Evolutionary conservation across 768 basidiomycete genomes (phyloP).

Genomic region (Leccinum imitatum): DNA sequence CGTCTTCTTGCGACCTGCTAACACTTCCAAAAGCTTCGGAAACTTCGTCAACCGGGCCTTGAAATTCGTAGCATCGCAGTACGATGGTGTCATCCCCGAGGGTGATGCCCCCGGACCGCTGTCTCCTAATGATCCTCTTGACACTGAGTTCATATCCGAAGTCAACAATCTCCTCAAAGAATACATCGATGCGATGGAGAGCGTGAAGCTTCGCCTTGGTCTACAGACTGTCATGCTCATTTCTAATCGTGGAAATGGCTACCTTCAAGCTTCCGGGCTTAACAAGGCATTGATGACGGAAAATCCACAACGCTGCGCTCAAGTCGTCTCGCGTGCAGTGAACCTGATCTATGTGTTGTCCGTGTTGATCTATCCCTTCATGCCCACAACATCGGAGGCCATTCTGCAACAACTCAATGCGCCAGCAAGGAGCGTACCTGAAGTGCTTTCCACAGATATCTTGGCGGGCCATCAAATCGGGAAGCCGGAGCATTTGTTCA

Average conservation of each 20-base stretch:
- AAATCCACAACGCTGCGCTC: slow-evolving; percentile 82
- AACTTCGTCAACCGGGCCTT: slow-evolving; percentile 96
- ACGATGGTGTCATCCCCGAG: slow-evolving; percentile 77
- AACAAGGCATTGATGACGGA: slow-evolving; percentile 85
- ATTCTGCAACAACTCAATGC: slow-evolving; percentile 90
- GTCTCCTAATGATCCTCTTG: slow-evolving; percentile 62
- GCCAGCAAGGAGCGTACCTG: slow-evolving; percentile 77
- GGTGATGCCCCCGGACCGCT: slow-evolving; percentile 67
- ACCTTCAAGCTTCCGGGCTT: slow-evolving; percentile 90
- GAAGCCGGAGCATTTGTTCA: slow-evolving; percentile 87
- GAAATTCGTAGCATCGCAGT: slow-evolving; percentile 90
- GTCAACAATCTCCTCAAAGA: slow-evolving; percentile 77
- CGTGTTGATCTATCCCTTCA: slow-evolving; percentile 88
- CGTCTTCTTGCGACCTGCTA: neutral
- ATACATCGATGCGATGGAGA: slow-evolving; percentile 87
- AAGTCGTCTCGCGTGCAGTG: slow-evolving; percentile 84
- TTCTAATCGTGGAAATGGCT: slow-evolving; percentile 86
- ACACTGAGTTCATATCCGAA: slow-evolving; percentile 74
- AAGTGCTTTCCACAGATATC: slow-evolving; percentile 73
- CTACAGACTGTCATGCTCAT: slow-evolving; percentile 88
- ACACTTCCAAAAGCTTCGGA: slow-evolving; percentile 62
- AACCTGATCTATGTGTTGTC: slow-evolving; percentile 93
- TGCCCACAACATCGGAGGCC: slow-evolving; percentile 83
- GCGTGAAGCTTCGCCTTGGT: slow-evolving; percentile 84
- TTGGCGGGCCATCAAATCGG: slow-evolving; percentile 85